Conservation (phyloP, 768 basidiomycete species). For the Mycena albidolilacea region DNA sequence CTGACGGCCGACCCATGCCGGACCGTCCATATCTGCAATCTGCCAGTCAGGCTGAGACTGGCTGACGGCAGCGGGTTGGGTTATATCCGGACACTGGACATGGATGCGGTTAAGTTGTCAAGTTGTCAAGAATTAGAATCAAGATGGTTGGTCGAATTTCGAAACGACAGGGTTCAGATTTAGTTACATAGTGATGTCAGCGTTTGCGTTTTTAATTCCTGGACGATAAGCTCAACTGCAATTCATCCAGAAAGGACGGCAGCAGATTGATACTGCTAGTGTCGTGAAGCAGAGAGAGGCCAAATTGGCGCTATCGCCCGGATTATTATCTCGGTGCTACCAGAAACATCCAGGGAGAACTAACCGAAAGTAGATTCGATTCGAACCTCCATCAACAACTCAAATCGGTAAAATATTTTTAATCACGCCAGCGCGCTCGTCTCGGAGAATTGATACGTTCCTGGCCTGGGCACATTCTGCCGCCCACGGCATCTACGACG, state of each 20-base stretch:
- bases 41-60: not conserved
- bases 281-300: no score
- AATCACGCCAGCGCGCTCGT: no score
- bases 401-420: no score
- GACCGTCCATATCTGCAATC: conserved; percentile 1
- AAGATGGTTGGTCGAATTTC: not conserved
- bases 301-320: not conserved
- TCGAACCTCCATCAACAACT: no score
- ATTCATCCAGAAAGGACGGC: no score
- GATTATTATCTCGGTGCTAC: conserved; percentile 4
- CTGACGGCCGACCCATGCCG: not conserved
- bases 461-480: no score
- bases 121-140: no score
- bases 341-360: not conserved
- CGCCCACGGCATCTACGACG: no score
- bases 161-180: not conserved
- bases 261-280: no score
- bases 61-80: not conserved
- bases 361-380: not conserved
- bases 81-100: conserved; percentile 3
- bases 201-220: not conserved
- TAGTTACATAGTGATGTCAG: not conserved
- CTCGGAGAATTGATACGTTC: no score
- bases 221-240: not conserved
- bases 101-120: no score